phyloP scores from a whole-genome alignment of 768 basidiomycete species.

The Hygrocybe punicea region DNA sequence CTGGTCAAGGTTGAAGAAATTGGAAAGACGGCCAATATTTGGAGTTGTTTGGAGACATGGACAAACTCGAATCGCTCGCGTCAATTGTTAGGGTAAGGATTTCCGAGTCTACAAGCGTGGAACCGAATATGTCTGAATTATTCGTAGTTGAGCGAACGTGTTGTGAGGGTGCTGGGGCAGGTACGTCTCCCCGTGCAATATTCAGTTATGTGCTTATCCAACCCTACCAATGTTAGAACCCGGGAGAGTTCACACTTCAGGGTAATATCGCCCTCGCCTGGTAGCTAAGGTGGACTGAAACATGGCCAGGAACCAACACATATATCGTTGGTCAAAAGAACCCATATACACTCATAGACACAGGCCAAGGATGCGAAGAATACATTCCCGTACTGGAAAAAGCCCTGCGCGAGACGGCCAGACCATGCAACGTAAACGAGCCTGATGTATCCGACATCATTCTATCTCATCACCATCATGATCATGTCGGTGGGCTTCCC shows the following conservation, averaged over 20 bases:
- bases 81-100: constrained; percentile 52
- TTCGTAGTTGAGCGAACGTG: constrained; percentile 60
- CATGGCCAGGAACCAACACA: constrained; percentile 73
- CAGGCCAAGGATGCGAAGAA: constrained; percentile 66
- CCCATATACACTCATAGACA: constrained; percentile 79
- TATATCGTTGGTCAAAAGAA: constrained; percentile 71
- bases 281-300: neutral
- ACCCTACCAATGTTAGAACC: constrained; percentile 52
- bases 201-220: neutral
- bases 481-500: constrained; percentile 78
- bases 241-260: constrained; percentile 85
- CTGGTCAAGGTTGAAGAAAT: constrained; percentile 15
- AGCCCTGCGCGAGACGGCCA: constrained; percentile 46
- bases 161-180: constrained; percentile 73
- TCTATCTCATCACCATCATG: constrained; percentile 86
- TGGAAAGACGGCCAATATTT: neutral
- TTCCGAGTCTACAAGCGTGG: neutral
- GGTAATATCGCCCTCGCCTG: constrained; percentile 39
- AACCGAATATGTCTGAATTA: neutral
- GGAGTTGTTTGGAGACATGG: constrained; percentile 7
- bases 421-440: constrained; percentile 34
- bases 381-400: constrained; percentile 67
- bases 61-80: constrained; percentile 12
- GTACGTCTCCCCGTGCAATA: constrained; percentile 36
- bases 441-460: constrained; percentile 84